Conservation (phyloP, 345 rosid genomes). For the Salix udensis region DNA sequence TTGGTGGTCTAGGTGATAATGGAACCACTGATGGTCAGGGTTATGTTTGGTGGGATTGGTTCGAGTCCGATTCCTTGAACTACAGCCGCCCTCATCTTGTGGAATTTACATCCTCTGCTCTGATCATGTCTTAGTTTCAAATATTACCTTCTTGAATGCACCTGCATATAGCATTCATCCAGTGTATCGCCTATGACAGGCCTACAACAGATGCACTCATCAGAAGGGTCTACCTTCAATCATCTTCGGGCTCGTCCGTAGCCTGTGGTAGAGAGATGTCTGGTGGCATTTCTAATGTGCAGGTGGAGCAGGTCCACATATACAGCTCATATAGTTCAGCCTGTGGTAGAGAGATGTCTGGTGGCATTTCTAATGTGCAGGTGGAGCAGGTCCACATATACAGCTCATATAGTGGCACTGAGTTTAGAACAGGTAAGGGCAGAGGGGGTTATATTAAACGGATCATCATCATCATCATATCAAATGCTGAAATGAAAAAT, state of each 20-base stretch:
- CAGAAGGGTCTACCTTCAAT: constrained; percentile 56
- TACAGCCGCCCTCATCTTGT: constrained; percentile 86
- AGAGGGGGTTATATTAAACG: constrained; percentile 78
- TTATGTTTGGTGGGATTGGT: constrained; percentile 84
- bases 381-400: constrained; percentile 44
- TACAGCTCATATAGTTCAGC: constrained; percentile 41
- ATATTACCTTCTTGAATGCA: constrained; percentile 74
- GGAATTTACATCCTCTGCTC: constrained; percentile 67
- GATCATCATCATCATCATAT: constrained; percentile 32
- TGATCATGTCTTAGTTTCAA: constrained; percentile 60
- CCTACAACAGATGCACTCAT: constrained; percentile 60
- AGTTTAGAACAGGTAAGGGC: constrained; percentile 69
- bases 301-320: constrained; percentile 43
- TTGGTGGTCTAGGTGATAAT: constrained; percentile 57
- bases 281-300: constrained; percentile 73
- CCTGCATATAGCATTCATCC: constrained; percentile 84
- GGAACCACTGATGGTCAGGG: constrained; percentile 95
- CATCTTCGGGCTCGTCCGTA: constrained; percentile 66
- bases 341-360: constrained; percentile 99
- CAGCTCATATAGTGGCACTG: constrained; percentile 56
- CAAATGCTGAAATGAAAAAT: constrained; percentile 40
- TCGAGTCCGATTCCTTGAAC: constrained; percentile 55
- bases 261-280: constrained; percentile 99
- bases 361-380: constrained; percentile 57
- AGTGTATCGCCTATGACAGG: constrained; percentile 64